Evolutionary conservation across 2,329 filamentous ascomycete species (phyloP).

Genomic region (Dactylella cylindrospora): DNA sequence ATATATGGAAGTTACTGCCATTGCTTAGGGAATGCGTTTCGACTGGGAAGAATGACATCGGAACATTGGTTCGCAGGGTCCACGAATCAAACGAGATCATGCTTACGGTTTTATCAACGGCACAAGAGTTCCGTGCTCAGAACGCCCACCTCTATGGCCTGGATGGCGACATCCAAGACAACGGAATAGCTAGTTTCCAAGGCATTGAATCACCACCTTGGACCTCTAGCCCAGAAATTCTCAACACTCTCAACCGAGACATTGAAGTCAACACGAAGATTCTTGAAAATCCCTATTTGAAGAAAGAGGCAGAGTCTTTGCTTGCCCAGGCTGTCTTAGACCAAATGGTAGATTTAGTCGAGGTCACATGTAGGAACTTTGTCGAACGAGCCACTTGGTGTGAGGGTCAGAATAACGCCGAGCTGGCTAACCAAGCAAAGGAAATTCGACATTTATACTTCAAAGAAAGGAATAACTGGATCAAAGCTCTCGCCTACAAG

Average conservation of each 20-base stretch:
- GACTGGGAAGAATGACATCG: slow-evolving; percentile 3
- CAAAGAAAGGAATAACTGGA: slow-evolving; percentile 55
- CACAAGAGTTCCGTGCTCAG: slow-evolving; percentile 64
- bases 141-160: slow-evolving; percentile 74
- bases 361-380: slow-evolving; percentile 61
- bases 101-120: slow-evolving; percentile 50
- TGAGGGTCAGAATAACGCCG: slow-evolving; percentile 57
- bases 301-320: slow-evolving; percentile 28
- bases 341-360: slow-evolving; percentile 60
- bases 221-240: slow-evolving; percentile 64
- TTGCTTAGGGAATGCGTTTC: slow-evolving; percentile 23
- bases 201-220: slow-evolving; percentile 75
- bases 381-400: slow-evolving; percentile 64
- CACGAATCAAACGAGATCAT: slow-evolving; percentile 77
- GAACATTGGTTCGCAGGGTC: slow-evolving; percentile 18
- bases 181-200: slow-evolving; percentile 67
- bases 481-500: slow-evolving; percentile 58
- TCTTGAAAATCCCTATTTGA: slow-evolving; percentile 50
- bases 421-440: slow-evolving; percentile 53
- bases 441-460: slow-evolving; percentile 55
- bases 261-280: slow-evolving; percentile 47
- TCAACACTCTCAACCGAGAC: slow-evolving; percentile 49
- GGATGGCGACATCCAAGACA: slow-evolving; percentile 64
- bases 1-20: slow-evolving; percentile 35
- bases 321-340: slow-evolving; percentile 57